These are phyloP conservation scores for Erodium moschatum DNA, from an alignment of 441 rosid species.

Conservation along the genomic window DNA sequence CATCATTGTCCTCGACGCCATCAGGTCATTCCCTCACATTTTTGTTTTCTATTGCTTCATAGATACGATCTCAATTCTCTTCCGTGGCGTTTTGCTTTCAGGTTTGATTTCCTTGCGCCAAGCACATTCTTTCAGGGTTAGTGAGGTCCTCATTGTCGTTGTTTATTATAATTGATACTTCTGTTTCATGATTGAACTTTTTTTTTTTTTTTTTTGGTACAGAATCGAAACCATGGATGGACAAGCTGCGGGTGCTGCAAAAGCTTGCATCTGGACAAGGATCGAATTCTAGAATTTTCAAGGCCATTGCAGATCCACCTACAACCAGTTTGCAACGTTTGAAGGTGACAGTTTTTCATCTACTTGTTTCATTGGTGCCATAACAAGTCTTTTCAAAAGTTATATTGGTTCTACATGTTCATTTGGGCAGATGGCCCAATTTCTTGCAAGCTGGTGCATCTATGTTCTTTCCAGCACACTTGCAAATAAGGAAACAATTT, in stretches of 20 bases:
- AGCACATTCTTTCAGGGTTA: slow-evolving; percentile 59
- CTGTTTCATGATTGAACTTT: neutral
- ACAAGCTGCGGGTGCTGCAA: slow-evolving; percentile 57
- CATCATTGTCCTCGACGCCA: slow-evolving; percentile 78
- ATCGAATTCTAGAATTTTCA: slow-evolving; percentile 71
- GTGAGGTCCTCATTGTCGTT: slow-evolving; percentile 5
- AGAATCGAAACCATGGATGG: slow-evolving; percentile 91
- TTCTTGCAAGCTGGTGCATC: slow-evolving; percentile 4
- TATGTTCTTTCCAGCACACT: slow-evolving; percentile 2
- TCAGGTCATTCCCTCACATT: slow-evolving; percentile 33
- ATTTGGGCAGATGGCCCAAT: neutral
- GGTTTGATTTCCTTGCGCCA: slow-evolving; percentile 86
- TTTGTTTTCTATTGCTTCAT: neutral
- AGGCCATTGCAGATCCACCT: slow-evolving; percentile 95
- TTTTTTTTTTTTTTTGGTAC: neutral
- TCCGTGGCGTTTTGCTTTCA: slow-evolving; percentile 20
- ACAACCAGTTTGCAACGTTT: slow-evolving; percentile 91
- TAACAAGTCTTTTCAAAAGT: neutral
- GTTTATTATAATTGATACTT: neutral
- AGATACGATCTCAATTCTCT: neutral
- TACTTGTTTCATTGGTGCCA: slow-evolving; percentile 1
- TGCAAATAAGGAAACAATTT: neutral
- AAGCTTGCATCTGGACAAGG: slow-evolving; percentile 49
- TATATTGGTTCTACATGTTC: slow-evolving; percentile 2
- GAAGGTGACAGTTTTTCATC: slow-evolving; percentile 36